Evolutionary conservation across 371 early-diverging fungal genomes (phyloP).

Genomic region (Lichtheimia corymbifera): DNA sequence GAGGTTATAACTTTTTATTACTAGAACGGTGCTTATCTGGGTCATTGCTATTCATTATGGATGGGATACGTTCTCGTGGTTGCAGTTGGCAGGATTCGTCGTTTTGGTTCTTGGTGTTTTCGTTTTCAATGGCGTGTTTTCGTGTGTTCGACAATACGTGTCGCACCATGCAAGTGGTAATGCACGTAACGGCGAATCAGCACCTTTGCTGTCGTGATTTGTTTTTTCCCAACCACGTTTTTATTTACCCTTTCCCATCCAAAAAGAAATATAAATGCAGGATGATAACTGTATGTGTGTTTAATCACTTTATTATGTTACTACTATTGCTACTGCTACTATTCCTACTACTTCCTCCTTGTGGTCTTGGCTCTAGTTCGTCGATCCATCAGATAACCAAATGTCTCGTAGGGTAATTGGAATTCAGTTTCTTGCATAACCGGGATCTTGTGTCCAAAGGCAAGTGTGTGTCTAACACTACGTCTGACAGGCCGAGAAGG

Average conservation of each 20-base stretch:
- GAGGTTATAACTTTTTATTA: background rate
- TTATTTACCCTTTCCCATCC: background rate
- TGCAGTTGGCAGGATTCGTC: conserved; percentile 33
- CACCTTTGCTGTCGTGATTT: conserved; percentile 36
- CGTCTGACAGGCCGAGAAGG: background rate
- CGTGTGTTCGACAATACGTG: conserved; percentile 12
- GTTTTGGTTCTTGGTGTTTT: conserved; percentile 36
- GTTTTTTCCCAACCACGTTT: background rate
- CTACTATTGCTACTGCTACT: conserved; percentile 2
- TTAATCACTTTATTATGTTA: conserved; percentile 3
- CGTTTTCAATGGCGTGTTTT: conserved; percentile 47
- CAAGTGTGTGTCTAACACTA: conserved; percentile 30
- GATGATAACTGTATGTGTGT: too few species aligned
- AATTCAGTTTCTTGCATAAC: conserved; percentile 45
- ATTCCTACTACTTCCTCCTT: background rate
- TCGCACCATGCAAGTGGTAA: conserved; percentile 21
- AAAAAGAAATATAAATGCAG: background rate
- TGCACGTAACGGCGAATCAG: conserved; percentile 24
- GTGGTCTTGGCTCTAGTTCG: conserved; percentile 6
- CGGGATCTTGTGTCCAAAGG: conserved; percentile 58
- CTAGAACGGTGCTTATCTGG: conserved; percentile 45
- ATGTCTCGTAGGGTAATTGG: conserved; percentile 32
- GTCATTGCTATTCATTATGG: conserved; percentile 43
- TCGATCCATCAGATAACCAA: conserved; percentile 27
- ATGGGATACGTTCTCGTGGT: conserved; percentile 45